Base-by-base conservation (phyloP, 2,329 filamentous ascomycete genomes). In the Fusarium sambucinum region DNA sequence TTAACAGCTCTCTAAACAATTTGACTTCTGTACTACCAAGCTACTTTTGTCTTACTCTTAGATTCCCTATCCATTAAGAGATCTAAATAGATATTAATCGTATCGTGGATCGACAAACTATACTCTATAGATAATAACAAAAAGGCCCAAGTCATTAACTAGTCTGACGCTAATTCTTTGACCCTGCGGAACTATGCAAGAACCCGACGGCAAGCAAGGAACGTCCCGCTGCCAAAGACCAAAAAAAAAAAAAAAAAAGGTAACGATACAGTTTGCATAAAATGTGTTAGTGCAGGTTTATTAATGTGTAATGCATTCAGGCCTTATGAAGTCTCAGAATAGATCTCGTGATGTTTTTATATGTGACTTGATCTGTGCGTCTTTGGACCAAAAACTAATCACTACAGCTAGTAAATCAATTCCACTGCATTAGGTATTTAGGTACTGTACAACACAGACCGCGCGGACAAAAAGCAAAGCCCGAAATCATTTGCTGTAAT, bases 151-250 rank as follows among this genome's bases (percentile, higher is more conserved):
- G 30, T 29, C 21, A 32, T 57, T 63, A 27, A 27, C 27, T 27
- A 63, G 59, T 51, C 27, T 63, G 37, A 30, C 32, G 51, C 59
- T 63, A 63, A 30, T 16, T 16, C 30, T 55, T 30, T 13, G 40
- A 62, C 38, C 44, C 11, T 42, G 55, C 50, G 58, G 58, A 63
- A 48, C 32, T 19, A 63, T 63, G 59, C 59, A 63, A 63, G 47
- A 35, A 51, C 47, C 47, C 47, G 47, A 40, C 47, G 32, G 47
- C 47, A 51, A 51, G 59, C 42, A 63, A 63, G 58, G 42, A 45
- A 63, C 51, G 29, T 63, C 58, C 59, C 59, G 59, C 35, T 63
- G 57, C 54, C 41, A 63, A 38, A 38, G 12, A 35, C 4, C 17
- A 17, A 33, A 33, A 32, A 27, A 33, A 33, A 38, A 13, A 13